Base-by-base conservation (phyloP, 2,329 filamentous ascomycete genomes). In the Curvularia hawaiiensis region DNA sequence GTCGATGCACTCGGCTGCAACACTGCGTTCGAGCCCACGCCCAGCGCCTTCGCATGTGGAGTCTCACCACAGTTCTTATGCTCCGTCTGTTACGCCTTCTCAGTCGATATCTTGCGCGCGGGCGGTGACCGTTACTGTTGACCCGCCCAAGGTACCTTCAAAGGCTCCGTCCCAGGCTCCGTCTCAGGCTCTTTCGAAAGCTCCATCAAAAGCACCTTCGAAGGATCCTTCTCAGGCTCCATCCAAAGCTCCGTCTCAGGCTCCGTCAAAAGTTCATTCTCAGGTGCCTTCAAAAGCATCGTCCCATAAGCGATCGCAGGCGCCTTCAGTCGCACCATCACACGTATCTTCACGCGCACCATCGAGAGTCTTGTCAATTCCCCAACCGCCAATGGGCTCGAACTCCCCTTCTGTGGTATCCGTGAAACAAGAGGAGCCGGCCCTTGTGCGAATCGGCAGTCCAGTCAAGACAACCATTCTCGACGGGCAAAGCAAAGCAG, bases 401-500 rank as follows among this genome's bases (percentile, higher is more conserved):
- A 52, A 53, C 30, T 65, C 64, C n/a, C 45, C 54, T 4, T 73
- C 72, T 7, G 71, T 68, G 5, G 67, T 66, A 26, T 41, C 74
- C 0, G 60, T 68, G 14, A 66, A 70, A 35, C 62, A 66, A 26
- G 60, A 58, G 11, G 65, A 68, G 16, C 50, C 61, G n/a, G 30
- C 20, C 18, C 59, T 49, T 10, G 46, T 59, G 10, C 62, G 66
- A 52, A 52, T 59, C 44, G 58, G 58, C 33, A 70, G 62, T 28
- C 63, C 67, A 14, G 63, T 65, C 3, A 70, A 71, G 26, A 71
- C 72, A 11, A 75, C 70, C 1, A 60, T 71, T 1, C 50, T 66
- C 7, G 58, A 64, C 16, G 56, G 65, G 50, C 52, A 52, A 14
- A 65, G 58, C 22, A 67, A 62, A 20, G 63, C 64, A 11, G 63